Evolutionary conservation across 202 grass and related monocot species (phyloP), one percentile per base, ranked within the genome.

Genomic region (Cymbopogon flexuosus): DNA sequence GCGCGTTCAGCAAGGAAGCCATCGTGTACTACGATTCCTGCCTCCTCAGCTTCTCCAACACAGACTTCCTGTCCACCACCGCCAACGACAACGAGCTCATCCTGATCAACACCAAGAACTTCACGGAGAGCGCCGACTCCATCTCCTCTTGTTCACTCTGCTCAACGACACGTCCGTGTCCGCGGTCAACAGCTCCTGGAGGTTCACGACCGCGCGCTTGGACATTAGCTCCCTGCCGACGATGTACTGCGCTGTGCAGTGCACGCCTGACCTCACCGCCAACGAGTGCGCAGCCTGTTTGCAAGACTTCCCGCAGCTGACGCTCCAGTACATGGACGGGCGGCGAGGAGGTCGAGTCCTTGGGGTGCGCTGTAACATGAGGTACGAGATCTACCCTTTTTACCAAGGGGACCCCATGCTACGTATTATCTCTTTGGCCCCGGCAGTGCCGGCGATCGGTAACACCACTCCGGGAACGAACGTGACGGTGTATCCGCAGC

Each of bases 381-480:
- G 91, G 86, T 93, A 90, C 47, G 91, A 93, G 69, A 30, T 40
- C 2, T 90, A 66, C 10, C 16, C 27, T 2, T 89, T 92, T 70
- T 89, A 73, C 6, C 6, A 21, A 2, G 77, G 60, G 11, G 36
- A 52, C 7, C 69, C 81, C 2, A 84, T 24, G 72, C 39, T 76
- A 5, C 61, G 14, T 59, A 68, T 76, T 2, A 45, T 7, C 60
- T 51, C 36, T 13, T 27, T 76, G 24, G 65, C 36, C 0, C 0
- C 72, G 10, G 12, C 46, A 13, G 19, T 82, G 1, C 80, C 70
- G 3, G 21, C 30, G 19, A 66, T 15, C 15, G 31, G 31, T 27
- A 35, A 33, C 11, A 11, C 56, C 1, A 0, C 27, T 29, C 19
- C 68, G 12, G 29, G 14, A 52, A 61, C 57, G 4, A 42, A 41